These are phyloP conservation scores for Balakata baccata DNA, from an alignment of 345 rosid species.

Conservation along the genomic window DNA sequence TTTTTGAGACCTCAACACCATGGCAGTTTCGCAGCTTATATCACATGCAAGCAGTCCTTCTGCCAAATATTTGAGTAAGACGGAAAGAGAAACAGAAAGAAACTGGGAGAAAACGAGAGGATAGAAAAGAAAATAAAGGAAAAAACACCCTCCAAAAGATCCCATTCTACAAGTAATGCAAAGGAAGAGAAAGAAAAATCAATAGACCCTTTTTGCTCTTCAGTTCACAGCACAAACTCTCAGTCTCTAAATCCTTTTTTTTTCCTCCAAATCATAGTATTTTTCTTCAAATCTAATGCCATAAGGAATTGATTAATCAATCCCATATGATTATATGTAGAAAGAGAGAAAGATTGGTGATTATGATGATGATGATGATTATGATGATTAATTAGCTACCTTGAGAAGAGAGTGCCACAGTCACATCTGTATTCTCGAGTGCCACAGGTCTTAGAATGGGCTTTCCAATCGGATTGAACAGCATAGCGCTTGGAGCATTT, in stretches of 20 bases:
- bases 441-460: conserved; percentile 25
- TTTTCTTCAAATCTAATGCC: too few species aligned
- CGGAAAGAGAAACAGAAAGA: background rate
- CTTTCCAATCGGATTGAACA: conserved; percentile 31
- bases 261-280: too few species aligned
- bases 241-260: too few species aligned
- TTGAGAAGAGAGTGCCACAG: conserved; percentile 26
- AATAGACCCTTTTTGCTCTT: too few species aligned
- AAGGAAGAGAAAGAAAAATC: too few species aligned
- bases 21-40: conserved; percentile 8
- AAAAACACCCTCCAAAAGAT: too few species aligned
- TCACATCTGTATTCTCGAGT: conserved; percentile 24
- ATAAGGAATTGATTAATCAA: background rate
- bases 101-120: background rate
- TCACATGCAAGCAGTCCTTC: conserved; percentile 21
- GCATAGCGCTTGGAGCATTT: conserved; percentile 25
- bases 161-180: too few species aligned
- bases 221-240: too few species aligned
- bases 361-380: too few species aligned
- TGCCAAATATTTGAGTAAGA: background rate
- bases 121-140: too few species aligned
- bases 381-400: conserved; percentile 9
- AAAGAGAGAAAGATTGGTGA: too few species aligned
- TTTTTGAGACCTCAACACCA: conserved; percentile 5
- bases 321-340: background rate